phyloP scores from a whole-genome alignment of 768 basidiomycete species.

The Auricularia auricula-judae region DNA sequence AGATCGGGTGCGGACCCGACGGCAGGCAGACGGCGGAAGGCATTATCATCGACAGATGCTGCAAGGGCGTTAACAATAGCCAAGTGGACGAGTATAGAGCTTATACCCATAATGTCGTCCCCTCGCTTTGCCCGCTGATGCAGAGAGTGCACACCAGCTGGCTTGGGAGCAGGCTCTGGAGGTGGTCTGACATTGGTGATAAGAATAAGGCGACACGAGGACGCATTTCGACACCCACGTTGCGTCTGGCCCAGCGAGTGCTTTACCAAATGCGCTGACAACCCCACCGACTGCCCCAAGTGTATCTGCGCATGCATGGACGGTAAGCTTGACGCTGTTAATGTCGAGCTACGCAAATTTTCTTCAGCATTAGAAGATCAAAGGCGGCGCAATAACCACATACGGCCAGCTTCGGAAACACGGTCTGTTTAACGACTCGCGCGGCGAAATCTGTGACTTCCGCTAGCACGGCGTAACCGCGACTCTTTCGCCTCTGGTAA shows the following conservation, averaged over 20 bases:
- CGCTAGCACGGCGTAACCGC: conserved; percentile 59
- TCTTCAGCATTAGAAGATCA: too few relatives aligned
- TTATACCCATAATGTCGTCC: conserved; percentile 18
- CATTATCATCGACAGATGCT: conserved; percentile 75
- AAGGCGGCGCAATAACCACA: neutral
- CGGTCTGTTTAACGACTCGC: conserved; percentile 19
- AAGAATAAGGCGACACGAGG: neutral
- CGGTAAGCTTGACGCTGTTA: conserved; percentile 37
- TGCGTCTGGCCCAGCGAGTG: neutral
- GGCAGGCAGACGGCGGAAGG: conserved; percentile 66
- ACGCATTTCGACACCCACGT: neutral
- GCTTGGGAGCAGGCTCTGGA: conserved; percentile 3
- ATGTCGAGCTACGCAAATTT: conserved; percentile 37
- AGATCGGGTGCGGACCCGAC: conserved; percentile 76
- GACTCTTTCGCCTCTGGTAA: conserved; percentile 24
- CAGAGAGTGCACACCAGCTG: neutral
- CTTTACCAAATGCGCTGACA: conserved; percentile 31
- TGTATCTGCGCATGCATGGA: conserved; percentile 76
- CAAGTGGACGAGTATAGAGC: neutral
- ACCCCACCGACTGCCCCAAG: conserved; percentile 47
- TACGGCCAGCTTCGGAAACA: neutral
- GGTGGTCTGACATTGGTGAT: conserved; percentile 21
- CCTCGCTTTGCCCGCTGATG: neutral
- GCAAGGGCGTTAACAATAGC: neutral
- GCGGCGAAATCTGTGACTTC: conserved; percentile 45